These are phyloP conservation scores for Mucor ambiguus DNA, from an alignment of 371 early-diverging fungal genomes.

Conservation along the genomic window DNA sequence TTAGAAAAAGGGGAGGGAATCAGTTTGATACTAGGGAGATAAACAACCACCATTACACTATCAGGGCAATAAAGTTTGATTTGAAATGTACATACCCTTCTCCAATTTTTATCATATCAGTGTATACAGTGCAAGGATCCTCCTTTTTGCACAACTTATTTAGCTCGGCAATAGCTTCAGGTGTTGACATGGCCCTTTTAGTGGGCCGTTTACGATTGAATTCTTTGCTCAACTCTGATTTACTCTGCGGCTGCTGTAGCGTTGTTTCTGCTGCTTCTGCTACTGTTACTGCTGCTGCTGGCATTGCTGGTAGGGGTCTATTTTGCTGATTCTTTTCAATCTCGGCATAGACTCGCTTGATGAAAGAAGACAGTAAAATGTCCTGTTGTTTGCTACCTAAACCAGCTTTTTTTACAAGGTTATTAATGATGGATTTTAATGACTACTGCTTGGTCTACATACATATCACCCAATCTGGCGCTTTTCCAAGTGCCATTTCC, in stretches of 20 bases:
- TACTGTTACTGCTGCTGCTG: neutral
- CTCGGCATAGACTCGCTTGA: conserved; percentile 28
- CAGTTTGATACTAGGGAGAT: neutral
- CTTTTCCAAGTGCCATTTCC: conserved; percentile 24
- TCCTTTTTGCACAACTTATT: conserved; percentile 84
- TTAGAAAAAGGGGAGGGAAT: neutral
- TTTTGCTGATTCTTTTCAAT: conserved; percentile 14
- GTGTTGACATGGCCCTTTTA: conserved; percentile 24
- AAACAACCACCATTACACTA: neutral
- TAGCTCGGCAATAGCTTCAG: conserved; percentile 80
- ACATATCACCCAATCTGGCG: conserved; percentile 19
- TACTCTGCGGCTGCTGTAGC: neutral
- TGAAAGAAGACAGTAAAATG: conserved; percentile 22
- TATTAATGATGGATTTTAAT: conserved; percentile 1
- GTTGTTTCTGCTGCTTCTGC: neutral
- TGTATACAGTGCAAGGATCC: conserved; percentile 70
- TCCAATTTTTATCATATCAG: conserved; percentile 67
- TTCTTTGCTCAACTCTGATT: neutral
- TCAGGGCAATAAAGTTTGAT: neutral
- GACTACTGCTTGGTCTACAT: neutral
- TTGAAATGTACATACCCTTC: conserved; percentile 58
- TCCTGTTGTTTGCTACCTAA: conserved; percentile 21
- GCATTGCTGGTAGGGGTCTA: neutral
- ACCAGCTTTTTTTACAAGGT: conserved; percentile 15
- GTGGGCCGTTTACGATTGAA: neutral